phyloP scores from a whole-genome alignment of 805 yeast genomes.

The Sungouiella blattae region DNA sequence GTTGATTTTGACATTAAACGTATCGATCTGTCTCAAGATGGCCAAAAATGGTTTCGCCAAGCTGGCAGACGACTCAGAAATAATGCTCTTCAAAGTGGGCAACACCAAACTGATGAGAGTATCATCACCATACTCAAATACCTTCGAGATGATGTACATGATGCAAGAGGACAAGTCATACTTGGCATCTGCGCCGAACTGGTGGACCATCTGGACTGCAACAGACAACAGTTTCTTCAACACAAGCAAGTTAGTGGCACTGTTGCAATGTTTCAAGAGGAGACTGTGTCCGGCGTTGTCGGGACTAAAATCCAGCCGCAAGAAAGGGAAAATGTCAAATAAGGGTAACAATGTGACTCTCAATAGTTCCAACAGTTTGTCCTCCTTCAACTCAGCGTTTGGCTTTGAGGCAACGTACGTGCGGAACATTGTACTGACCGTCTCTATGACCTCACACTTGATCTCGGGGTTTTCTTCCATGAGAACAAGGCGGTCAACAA shows the following conservation, averaged over 20 bases:
- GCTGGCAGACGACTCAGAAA: slow-evolving; percentile 20
- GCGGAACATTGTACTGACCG: slow-evolving; percentile 27
- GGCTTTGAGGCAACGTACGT: slow-evolving; percentile 15
- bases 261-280: slow-evolving; percentile 25
- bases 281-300: slow-evolving; percentile 23
- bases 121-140: slow-evolving; percentile 45
- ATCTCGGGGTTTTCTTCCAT: slow-evolving; percentile 61
- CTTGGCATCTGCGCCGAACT: slow-evolving; percentile 61
- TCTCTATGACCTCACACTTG: slow-evolving; percentile 47
- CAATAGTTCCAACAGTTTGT: slow-evolving; percentile 72
- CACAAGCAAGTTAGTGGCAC: slow-evolving; percentile 36
- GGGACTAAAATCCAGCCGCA: slow-evolving; percentile 44
- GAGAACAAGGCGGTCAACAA: slow-evolving; percentile 67
- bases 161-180: slow-evolving; percentile 70
- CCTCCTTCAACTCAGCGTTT: slow-evolving; percentile 24
- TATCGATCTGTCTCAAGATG: slow-evolving; percentile 3
- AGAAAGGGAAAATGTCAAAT: slow-evolving; percentile 55
- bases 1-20: neutral
- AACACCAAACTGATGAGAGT: slow-evolving; percentile 47
- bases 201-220: slow-evolving; percentile 58
- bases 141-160: slow-evolving; percentile 56
- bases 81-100: slow-evolving; percentile 35
- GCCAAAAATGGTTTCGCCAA: slow-evolving; percentile 24
- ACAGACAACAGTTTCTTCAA: slow-evolving; percentile 49
- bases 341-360: slow-evolving; percentile 66